Evolutionary conservation across 495 filamentous ascomycete species (phyloP).

Genomic region (Thermochaetoides thermophila): DNA sequence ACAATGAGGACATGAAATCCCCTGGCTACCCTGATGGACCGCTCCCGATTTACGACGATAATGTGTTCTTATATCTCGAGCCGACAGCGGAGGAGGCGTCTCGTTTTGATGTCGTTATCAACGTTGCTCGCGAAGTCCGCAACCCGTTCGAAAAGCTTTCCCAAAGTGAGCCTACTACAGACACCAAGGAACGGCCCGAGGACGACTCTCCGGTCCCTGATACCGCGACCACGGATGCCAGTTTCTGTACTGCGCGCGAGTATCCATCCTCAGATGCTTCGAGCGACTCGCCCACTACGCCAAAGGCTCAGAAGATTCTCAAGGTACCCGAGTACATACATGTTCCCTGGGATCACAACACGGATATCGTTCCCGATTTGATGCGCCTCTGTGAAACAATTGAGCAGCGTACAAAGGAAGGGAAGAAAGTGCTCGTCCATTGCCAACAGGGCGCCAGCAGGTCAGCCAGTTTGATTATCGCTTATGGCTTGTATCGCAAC

Average conservation of each 20-base stretch:
- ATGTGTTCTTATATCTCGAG: constrained; percentile 85
- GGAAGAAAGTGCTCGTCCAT: constrained; percentile 82
- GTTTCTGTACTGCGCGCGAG: constrained; percentile 62
- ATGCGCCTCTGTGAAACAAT: constrained; percentile 75
- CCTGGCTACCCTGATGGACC: constrained; percentile 89
- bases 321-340: constrained; percentile 82
- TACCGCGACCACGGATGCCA: constrained; percentile 53
- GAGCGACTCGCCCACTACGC: constrained; percentile 39
- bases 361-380: constrained; percentile 80
- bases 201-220: constrained; percentile 45
- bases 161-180: constrained; percentile 14
- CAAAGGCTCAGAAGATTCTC: constrained; percentile 33
- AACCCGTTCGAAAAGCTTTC: constrained; percentile 57
- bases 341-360: constrained; percentile 95
- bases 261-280: constrained; percentile 22
- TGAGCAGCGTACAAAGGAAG: constrained; percentile 57
- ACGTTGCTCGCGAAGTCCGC: constrained; percentile 84
- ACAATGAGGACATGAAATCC: constrained; percentile 62
- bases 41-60: constrained; percentile 80
- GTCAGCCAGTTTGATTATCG: constrained; percentile 92
- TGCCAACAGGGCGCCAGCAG: constrained; percentile 93
- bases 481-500: constrained; percentile 89
- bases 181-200: constrained; percentile 8
- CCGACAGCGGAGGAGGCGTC: constrained; percentile 73
- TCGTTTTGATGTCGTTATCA: constrained; percentile 83